These are phyloP conservation scores for Talaromyces atroroseus DNA, from an alignment of 2,329 filamentous ascomycete species.

Conservation along the genomic window DNA sequence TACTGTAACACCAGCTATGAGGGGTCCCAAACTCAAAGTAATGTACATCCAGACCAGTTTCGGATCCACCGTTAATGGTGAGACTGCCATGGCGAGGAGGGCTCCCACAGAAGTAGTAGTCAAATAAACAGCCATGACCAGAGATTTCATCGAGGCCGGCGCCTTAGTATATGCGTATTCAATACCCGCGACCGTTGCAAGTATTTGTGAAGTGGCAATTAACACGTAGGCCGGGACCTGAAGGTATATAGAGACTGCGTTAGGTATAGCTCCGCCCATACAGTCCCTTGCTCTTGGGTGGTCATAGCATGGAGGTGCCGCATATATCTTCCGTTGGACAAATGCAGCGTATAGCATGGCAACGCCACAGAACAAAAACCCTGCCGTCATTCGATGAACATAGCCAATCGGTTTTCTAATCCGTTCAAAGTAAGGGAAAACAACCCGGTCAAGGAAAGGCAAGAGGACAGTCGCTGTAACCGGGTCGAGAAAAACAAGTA, in stretches of 20 bases:
- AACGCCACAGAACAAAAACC: neutral
- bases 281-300: neutral
- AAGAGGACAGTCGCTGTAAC: neutral
- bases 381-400: neutral
- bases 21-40: constrained; percentile 3
- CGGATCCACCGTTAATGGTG: constrained; percentile 13
- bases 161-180: constrained; percentile 76
- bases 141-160: constrained; percentile 62
- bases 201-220: constrained; percentile 53
- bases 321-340: neutral
- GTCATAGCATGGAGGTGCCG: constrained; percentile 4
- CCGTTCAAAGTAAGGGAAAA: neutral
- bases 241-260: constrained; percentile 31
- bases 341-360: neutral
- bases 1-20: too few relatives aligned
- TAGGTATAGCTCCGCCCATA: constrained; percentile 33
- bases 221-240: constrained; percentile 48
- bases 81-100: constrained; percentile 14
- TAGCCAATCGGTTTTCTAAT: too few relatives aligned
- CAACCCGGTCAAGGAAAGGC: neutral
- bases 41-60: constrained; percentile 15
- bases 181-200: constrained; percentile 56
- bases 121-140: constrained; percentile 2
- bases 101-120: constrained; percentile 12
- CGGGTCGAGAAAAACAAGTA: neutral